A percentile compares a stretch with the other conserved stretches of the same genome.
These are phyloP conservation scores for Dalbergia oliveri DNA, from an alignment of 306 rosid species.

Conservation along the genomic window DNA sequence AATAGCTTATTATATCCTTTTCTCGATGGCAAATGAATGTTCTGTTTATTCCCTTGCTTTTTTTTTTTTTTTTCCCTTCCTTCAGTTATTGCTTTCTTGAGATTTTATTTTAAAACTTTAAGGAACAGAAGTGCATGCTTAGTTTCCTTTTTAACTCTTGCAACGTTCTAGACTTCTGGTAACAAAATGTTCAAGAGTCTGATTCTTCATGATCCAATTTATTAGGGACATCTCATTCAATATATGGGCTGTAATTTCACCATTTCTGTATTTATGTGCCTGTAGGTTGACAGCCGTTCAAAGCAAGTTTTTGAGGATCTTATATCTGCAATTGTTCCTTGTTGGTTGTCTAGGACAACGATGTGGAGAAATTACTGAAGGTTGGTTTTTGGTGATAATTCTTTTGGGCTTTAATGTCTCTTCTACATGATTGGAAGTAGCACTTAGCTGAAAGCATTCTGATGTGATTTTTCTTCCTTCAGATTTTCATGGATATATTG, in stretches of 20 bases:
- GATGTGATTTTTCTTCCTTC: conserved; percentile 41
- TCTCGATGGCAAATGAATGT: not conserved
- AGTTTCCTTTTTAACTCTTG: conserved; percentile 10
- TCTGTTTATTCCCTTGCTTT: not conserved
- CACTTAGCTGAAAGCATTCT: conserved; percentile 41
- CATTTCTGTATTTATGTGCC: conserved; percentile 34
- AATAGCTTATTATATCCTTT: not conserved
- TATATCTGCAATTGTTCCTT: conserved; percentile 87
- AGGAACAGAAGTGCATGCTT: conserved; percentile 7
- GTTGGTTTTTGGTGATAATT: conserved; percentile 52
- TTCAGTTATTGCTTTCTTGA: not conserved
- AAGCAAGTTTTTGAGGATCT: conserved; percentile 83
- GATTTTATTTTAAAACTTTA: conserved; percentile 32
- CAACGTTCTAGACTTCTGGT: conserved; percentile 1
- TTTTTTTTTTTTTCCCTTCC: not conserved
- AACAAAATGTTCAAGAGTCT: not conserved
- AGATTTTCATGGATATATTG: conserved; percentile 75
- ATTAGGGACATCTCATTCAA: conserved; percentile 5
- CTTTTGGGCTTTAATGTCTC: conserved; percentile 26
- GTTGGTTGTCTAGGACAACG: conserved; percentile 78
- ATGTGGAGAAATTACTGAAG: conserved; percentile 73
- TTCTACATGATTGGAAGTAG: conserved; percentile 6
- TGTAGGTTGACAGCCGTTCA: conserved; percentile 84
- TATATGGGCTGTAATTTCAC: conserved; percentile 9
- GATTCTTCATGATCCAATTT: not conserved